Base-by-base conservation (phyloP, 176 grass and related monocot species). In the Lolium perenne region DNA sequence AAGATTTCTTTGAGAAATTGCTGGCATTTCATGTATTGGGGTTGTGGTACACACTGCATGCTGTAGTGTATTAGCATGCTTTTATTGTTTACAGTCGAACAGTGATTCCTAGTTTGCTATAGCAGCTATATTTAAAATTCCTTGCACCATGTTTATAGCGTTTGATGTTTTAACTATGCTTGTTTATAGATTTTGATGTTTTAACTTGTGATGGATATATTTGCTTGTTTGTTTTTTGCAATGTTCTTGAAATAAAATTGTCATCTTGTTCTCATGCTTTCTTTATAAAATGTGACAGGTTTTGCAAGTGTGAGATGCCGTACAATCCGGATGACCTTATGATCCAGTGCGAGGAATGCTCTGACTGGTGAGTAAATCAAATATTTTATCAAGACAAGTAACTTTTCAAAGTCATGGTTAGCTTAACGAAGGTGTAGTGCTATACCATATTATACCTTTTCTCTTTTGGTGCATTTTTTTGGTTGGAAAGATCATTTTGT, bases 271-370 rank as follows among this genome's bases (percentile, higher is more conserved):
- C 86, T 83, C 35, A 54, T 82, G 29, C 78, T 79, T 81, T 75
- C 81, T 81, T n/a, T 78, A 50, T 77, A 81, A 51, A 56, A 70
- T 38, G 0, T 82, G 43, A 43, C 95, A 98, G 96, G 88, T 98
- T 98, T 94, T 98, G 93, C 92, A 98, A 98, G 84, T 98, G 96
- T 86, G 96, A 98, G 80, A 98, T 98, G 96, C 96, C 96, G 1
- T 95, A 98, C 82, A 98, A 98, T 87, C 96, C 96, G 32, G 96
- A 98, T 88, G 96, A 98, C 62, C 94, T 98, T 69, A 98, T 95
- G 96, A 98, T 98, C 53, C 96, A 98, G 47, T 98, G 96, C 11
- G 96, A 94, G 84, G 88, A 92, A 84, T 95, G 94, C 54, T 95
- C 94, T 77, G 96, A 98, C 83, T 98, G 96, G 96, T 98, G 73